phyloP scores from a whole-genome alignment of 345 rosid genomes.

The Corchorus olitorius region DNA sequence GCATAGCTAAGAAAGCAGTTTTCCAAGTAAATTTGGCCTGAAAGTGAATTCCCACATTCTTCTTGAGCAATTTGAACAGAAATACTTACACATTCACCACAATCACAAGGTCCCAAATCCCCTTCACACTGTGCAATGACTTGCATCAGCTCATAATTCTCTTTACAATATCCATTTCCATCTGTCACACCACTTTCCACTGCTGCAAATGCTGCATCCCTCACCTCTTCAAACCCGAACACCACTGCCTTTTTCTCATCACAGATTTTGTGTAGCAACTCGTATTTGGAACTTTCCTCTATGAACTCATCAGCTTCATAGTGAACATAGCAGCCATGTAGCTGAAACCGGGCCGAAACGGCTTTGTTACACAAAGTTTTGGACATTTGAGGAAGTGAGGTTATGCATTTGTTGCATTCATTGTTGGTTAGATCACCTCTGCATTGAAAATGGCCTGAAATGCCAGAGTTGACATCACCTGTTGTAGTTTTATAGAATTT shows the following conservation, averaged over 20 bases:
- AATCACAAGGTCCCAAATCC: constrained; percentile 50
- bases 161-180: constrained; percentile 45
- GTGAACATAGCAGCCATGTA: constrained; percentile 63
- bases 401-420: constrained; percentile 58
- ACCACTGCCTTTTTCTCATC: constrained; percentile 37
- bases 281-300: constrained; percentile 28
- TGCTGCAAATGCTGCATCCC: constrained; percentile 46
- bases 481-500: constrained; percentile 59
- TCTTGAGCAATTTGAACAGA: constrained; percentile 49
- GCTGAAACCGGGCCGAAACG: constrained; percentile 60
- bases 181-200: constrained; percentile 34
- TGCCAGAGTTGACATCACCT: constrained; percentile 38
- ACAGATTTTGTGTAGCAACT: constrained; percentile 54
- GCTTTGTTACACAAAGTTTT: constrained; percentile 44
- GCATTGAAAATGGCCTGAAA: constrained; percentile 77
- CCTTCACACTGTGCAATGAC: constrained; percentile 70
- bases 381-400: constrained; percentile 40
- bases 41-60: constrained; percentile 50
- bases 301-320: constrained; percentile 47
- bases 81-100: constrained; percentile 60
- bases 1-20: constrained; percentile 55
- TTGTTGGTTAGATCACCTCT: constrained; percentile 46
- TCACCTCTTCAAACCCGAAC: constrained; percentile 43
- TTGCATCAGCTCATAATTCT: constrained; percentile 39
- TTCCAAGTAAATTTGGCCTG: constrained; percentile 60